Conservation (phyloP, 768 basidiomycete species). For the Kwoniella dendrophila region DNA sequence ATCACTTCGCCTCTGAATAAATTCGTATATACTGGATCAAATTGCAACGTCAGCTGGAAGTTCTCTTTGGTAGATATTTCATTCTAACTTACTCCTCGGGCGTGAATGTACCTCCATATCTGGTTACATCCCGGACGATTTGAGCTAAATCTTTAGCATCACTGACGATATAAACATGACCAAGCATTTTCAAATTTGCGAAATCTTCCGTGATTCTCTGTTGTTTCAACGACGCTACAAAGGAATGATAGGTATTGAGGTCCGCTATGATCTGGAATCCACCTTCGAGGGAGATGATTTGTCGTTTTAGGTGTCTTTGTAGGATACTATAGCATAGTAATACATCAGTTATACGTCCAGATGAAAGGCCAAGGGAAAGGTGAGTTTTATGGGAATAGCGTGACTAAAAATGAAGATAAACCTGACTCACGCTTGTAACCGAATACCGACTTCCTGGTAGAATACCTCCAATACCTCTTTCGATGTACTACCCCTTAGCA, state of each 20-base stretch:
- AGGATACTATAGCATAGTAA: conserved; percentile 67
- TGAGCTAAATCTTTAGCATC: conserved; percentile 95
- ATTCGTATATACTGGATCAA: conserved; percentile 84
- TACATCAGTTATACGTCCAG: too few species aligned
- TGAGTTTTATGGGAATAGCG: too few species aligned
- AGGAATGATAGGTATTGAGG: conserved; percentile 87
- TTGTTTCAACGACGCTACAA: conserved; percentile 83
- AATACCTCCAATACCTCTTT: conserved; percentile 97
- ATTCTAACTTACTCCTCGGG: conserved; percentile 71
- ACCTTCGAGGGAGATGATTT: conserved; percentile 90
- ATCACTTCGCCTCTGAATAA: conserved; percentile 88
- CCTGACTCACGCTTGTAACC: conserved; percentile 74
- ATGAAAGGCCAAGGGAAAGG: too few species aligned
- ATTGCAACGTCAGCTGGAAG: background rate
- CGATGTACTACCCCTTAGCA: conserved; percentile 89
- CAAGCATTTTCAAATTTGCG: conserved; percentile 92
- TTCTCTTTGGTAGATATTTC: background rate
- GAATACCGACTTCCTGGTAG: conserved; percentile 93
- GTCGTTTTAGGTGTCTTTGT: conserved; percentile 94
- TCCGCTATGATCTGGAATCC: conserved; percentile 97
- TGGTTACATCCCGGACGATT: conserved; percentile 90
- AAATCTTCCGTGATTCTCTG: conserved; percentile 85
- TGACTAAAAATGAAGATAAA: too few species aligned
- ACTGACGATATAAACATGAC: conserved; percentile 92
- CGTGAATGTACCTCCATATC: conserved; percentile 91